These are phyloP conservation scores for Apiospora sp. DNA, from an alignment of 2,329 filamentous ascomycete species.

Conservation along the genomic window DNA sequence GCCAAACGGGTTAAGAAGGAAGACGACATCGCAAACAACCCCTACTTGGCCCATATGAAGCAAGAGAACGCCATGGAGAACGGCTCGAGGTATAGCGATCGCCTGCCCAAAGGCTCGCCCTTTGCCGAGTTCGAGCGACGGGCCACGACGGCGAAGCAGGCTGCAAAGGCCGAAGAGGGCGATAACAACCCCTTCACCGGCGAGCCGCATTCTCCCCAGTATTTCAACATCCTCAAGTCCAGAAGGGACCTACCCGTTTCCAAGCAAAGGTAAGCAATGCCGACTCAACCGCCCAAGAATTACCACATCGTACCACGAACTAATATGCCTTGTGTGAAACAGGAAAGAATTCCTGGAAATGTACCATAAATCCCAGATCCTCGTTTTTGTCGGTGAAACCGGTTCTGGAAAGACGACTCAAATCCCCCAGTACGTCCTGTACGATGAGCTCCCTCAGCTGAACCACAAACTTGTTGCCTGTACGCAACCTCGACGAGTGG, in stretches of 20 bases:
- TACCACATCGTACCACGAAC: constrained; percentile 53
- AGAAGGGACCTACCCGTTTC: constrained; percentile 89
- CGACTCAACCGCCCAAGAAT: not conserved
- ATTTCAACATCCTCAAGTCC: constrained; percentile 87
- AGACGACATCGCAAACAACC: constrained; percentile 63
- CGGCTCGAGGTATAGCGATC: constrained; percentile 44
- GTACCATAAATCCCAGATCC: constrained; percentile 93
- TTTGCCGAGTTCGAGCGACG: constrained; percentile 78
- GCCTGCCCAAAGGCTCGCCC: constrained; percentile 49
- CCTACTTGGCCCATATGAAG: constrained; percentile 92
- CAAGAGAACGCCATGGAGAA: constrained; percentile 53
- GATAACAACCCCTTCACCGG: constrained; percentile 88
- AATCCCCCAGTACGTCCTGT: constrained; percentile 97
- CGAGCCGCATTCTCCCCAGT: constrained; percentile 77
- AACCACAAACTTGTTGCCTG: constrained; percentile 92
- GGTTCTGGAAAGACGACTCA: constrained; percentile 99
- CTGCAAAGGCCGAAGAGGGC: constrained; percentile 77
- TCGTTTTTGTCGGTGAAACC: constrained; percentile 98
- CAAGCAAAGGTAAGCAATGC: constrained; percentile 77
- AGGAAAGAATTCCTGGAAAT: constrained; percentile 85
- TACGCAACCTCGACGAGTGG: constrained; percentile 96
- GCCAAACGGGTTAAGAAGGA: constrained; percentile 30
- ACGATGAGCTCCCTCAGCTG: constrained; percentile 90
- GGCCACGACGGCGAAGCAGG: constrained; percentile 79
- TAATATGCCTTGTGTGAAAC: not conserved